Evolutionary conservation across 2,329 filamentous ascomycete genomes (phyloP), one percentile per base, ranked within the genome.

Genomic region (Nemania bipapillata): DNA sequence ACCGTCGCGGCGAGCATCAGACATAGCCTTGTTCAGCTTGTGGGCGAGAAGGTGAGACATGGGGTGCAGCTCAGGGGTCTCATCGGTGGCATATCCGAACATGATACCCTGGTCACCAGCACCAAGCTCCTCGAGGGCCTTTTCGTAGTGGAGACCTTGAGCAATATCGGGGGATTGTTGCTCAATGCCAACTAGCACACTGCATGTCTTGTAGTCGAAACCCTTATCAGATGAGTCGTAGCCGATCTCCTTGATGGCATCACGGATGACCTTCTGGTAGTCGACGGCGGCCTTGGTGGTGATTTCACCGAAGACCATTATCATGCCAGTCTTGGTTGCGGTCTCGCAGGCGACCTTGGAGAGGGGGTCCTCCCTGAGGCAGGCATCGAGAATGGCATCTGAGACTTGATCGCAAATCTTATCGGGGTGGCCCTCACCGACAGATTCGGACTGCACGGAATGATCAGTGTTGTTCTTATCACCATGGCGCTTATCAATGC

Each of bases 31-130:
- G 86, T 99, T 99, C 78, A 99, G 92, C 88, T 94, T 94, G 90
- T 99, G 96, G 79, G 96, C 92, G 80, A 98, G 90, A 79, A 95
- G 89, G 77, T 98, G 88, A 79, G 95, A 98, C 79, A 99, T 87
- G 75, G 96, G 96, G 81, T 98, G 92, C 77, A 97, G 89, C 87
- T 99, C 96, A 71, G 95, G 94, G 78, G 96, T 98, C 89, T 99
- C 96, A 80, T 99, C 96, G 79, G 96, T 97, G 83, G 96, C 96
- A 89, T 99, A 99, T 79, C 96, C 96, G 85, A 99, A 99, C 96
- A 99, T 99, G 88, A 99, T 97, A 88, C 96, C 96, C 88, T 99
- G 96, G 85, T 99, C 96, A 91, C 96, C 96, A 72, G 96, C 96
- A 84, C 96, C 96, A 74, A 99, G 91, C 86, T 97, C 91, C 90